A percentile compares a stretch with the other conserved stretches of the same genome.
Evolutionary conservation across 169 alveolate genomes (phyloP).

Genomic region (Babesia bigemina): DNA sequence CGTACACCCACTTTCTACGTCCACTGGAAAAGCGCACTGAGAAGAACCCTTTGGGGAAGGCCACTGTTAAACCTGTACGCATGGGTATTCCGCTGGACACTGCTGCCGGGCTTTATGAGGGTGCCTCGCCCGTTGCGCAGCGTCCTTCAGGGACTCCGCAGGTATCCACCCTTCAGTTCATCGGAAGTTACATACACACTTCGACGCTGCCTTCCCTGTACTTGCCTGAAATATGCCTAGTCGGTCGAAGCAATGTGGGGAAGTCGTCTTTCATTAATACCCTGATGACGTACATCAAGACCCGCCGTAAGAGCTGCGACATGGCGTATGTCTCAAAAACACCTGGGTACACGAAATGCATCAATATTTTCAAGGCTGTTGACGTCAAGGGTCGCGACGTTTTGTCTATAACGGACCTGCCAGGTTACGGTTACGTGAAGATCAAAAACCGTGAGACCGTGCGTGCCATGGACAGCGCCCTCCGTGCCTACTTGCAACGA

Average conservation of each 20-base stretch:
- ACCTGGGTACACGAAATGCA: constrained; percentile 70
- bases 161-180: constrained; percentile 49
- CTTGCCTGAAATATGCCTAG: constrained; percentile 64
- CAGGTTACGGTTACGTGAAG: constrained; percentile 65
- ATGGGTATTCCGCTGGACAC: constrained; percentile 59
- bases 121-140: constrained; percentile 48
- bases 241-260: constrained; percentile 70
- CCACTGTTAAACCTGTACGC: constrained; percentile 34
- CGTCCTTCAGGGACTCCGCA: constrained; percentile 10
- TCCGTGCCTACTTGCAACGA: constrained; percentile 65
- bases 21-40: constrained; percentile 30
- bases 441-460: constrained; percentile 58
- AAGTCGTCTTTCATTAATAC: constrained; percentile 69
- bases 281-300: constrained; percentile 59
- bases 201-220: constrained; percentile 42
- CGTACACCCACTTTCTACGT: constrained; percentile 28
- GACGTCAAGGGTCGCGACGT: constrained; percentile 62
- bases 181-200: constrained; percentile 70
- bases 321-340: constrained; percentile 67
- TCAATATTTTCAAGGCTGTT: constrained; percentile 64
- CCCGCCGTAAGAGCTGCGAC: constrained; percentile 46
- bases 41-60: constrained; percentile 38
- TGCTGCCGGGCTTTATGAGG: constrained; percentile 58
- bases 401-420: constrained; percentile 58
- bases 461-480: constrained; percentile 57